Base-by-base conservation (phyloP, 352 stramenopile genomes). In the Phytophthora multivora region DNA sequence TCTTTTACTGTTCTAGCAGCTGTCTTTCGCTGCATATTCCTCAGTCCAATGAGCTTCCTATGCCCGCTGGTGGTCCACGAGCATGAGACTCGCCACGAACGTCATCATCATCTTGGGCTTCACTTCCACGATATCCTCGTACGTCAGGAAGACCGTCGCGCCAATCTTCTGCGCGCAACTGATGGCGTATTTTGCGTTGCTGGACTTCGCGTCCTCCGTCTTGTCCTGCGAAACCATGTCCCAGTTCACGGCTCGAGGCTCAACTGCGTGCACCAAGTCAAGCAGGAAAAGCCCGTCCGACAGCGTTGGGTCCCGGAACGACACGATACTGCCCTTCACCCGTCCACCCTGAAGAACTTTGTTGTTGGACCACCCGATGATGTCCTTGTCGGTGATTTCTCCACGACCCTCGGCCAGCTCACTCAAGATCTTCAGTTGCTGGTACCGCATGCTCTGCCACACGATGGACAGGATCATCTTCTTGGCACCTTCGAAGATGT, bases 381-480 rank as follows among this genome's bases (percentile, higher is more conserved):
- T 91, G 50, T 95, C 86, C 51, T 82, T 83, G 60, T 95, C 86
- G 0, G 80, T 92, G 57, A 95, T 90, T 19, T 86, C 79, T 2
- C 65, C 56, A 4, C 65, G 60, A 18, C 73, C 71, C 9, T 76
- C 73, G 0, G 79, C 76, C 8, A 95, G 56, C 4, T 80, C 74
- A 28, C 82, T 89, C 49, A 96, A 60, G 19, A 97, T 74, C 50
- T 95, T 91, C 21, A 98, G 66, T 48, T 95, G 91, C 65, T 97
- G 89, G 71, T 94, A 81, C 31, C 93, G 83, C 93, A 98, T 98
- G 58, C 91, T 90, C 75, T 98, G 93, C 93, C 91, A 98, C 31
- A 98, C 95, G 31, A 98, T 90, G 45, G 89, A 96, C 43, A 98
- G 61, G 43, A 97, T 97, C 59, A 98, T 80, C 71, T 98, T 98